These are phyloP conservation scores for Citrullus amarus DNA, from an alignment of 306 rosid species.

Conservation along the genomic window DNA sequence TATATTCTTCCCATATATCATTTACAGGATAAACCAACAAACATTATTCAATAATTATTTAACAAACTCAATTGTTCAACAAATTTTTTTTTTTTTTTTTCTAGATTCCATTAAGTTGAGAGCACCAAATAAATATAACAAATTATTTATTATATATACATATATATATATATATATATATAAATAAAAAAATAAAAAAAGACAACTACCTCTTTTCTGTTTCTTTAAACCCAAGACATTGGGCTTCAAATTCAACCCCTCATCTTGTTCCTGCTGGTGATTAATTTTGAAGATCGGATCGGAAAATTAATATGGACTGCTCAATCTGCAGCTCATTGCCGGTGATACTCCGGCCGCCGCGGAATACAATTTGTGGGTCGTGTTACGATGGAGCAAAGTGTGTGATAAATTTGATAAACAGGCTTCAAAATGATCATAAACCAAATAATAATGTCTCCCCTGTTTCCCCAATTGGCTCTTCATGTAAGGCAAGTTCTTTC, in stretches of 20 bases:
- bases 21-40: neutral
- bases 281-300: too few relatives aligned
- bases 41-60: neutral
- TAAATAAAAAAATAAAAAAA: neutral
- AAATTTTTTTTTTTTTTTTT: neutral
- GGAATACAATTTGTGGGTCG: slow-evolving; percentile 62
- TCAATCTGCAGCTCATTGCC: slow-evolving; percentile 67
- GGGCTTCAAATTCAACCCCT: neutral
- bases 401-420: slow-evolving; percentile 38
- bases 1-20: neutral
- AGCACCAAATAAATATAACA: neutral
- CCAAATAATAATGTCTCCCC: neutral
- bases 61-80: neutral
- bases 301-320: slow-evolving; percentile 46
- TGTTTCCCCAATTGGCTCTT: neutral
- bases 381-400: slow-evolving; percentile 72
- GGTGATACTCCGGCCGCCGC: slow-evolving; percentile 58
- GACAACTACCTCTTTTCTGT: neutral
- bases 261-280: neutral
- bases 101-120: neutral
- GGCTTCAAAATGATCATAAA: slow-evolving; percentile 25
- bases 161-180: too few relatives aligned
- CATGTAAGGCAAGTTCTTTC: slow-evolving; percentile 64
- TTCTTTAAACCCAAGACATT: neutral
- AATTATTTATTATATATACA: neutral